Percentiles rank a stretch among this genome's conserved stretches.
phyloP scores from a whole-genome alignment of 2,329 filamentous ascomycete species.

The Aspergillus oerlinghausenensis region DNA sequence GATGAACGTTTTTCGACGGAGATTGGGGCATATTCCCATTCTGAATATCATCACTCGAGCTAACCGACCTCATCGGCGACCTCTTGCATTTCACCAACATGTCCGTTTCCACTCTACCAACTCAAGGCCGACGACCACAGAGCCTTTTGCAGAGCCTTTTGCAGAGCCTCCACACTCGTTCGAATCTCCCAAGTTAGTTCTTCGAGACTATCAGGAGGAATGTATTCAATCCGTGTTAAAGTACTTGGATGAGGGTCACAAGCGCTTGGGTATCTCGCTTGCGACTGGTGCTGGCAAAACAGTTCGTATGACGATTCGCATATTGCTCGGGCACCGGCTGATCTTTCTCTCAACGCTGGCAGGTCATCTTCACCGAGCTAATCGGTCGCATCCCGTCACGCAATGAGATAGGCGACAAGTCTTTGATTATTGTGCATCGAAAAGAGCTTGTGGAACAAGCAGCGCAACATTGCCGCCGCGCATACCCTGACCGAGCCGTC shows the following conservation, averaged over 20 bases:
- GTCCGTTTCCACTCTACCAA: constrained; percentile 21
- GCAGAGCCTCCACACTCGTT: constrained; percentile 7
- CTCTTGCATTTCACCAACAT: constrained; percentile 22
- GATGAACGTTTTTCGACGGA: constrained; percentile 29
- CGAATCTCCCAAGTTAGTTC: constrained; percentile 45
- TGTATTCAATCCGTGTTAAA: constrained; percentile 77
- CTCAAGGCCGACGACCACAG: constrained; percentile 5
- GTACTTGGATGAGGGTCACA: constrained; percentile 66
- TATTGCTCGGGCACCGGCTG: background rate
- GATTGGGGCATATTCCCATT: constrained; percentile 18
- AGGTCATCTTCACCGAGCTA: constrained; percentile 95
- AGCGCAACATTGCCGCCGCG: constrained; percentile 71
- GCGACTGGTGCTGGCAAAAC: constrained; percentile 90
- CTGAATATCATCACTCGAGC: constrained; percentile 12
- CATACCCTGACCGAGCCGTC: constrained; percentile 75
- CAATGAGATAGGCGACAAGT: constrained; percentile 61
- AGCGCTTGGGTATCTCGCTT: constrained; percentile 75
- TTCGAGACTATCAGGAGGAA: constrained; percentile 86
- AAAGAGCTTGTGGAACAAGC: constrained; percentile 94
- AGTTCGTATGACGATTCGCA: constrained; percentile 42
- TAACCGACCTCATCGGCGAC: constrained; percentile 10
- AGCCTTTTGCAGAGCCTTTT: background rate
- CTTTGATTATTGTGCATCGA: constrained; percentile 86
- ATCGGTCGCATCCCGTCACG: constrained; percentile 68
- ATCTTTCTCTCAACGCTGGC: background rate